Conservation (phyloP, 352 stramenopile genomes). For the Phytophthora cactorum region DNA sequence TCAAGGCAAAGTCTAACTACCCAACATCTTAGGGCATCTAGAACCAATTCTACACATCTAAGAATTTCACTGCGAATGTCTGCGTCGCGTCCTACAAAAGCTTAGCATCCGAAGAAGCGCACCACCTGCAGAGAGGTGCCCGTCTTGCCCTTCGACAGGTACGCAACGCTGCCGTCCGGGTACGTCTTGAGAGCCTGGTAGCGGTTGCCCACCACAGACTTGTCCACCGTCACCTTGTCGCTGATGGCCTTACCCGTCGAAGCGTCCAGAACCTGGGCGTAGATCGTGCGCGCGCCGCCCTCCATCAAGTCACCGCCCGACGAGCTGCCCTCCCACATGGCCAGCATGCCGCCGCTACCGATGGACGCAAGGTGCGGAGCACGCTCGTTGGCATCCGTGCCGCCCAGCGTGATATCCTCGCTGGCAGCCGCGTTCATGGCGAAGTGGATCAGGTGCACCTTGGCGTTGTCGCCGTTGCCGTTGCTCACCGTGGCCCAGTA, state of each 20-base stretch:
- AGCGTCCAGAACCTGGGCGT: slow-evolving; percentile 58
- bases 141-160: slow-evolving; percentile 53
- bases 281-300: slow-evolving; percentile 42
- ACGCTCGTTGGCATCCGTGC: too few species aligned
- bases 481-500: too few species aligned
- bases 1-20: not conserved
- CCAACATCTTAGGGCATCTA: not conserved
- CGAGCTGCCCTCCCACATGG: slow-evolving; percentile 56
- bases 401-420: too few species aligned
- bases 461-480: too few species aligned
- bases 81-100: not conserved
- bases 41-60: not conserved
- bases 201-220: slow-evolving; percentile 56
- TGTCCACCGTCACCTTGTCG: slow-evolving; percentile 49
- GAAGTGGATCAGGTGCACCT: too few species aligned
- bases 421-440: too few species aligned
- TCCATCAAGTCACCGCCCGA: slow-evolving; percentile 42
- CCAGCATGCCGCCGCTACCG: slow-evolving; percentile 47
- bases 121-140: slow-evolving; percentile 55
- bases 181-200: slow-evolving; percentile 67
- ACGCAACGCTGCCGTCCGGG: slow-evolving; percentile 58
- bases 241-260: slow-evolving; percentile 50
- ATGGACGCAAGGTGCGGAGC: too few species aligned
- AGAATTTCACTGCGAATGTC: not conserved
- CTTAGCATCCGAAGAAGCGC: slow-evolving; percentile 55